A percentile compares a stretch with the other conserved stretches of the same genome.
Evolutionary conservation across 129 eudicot genomes (phyloP).

Genomic region (Tanacetum coccineum): DNA sequence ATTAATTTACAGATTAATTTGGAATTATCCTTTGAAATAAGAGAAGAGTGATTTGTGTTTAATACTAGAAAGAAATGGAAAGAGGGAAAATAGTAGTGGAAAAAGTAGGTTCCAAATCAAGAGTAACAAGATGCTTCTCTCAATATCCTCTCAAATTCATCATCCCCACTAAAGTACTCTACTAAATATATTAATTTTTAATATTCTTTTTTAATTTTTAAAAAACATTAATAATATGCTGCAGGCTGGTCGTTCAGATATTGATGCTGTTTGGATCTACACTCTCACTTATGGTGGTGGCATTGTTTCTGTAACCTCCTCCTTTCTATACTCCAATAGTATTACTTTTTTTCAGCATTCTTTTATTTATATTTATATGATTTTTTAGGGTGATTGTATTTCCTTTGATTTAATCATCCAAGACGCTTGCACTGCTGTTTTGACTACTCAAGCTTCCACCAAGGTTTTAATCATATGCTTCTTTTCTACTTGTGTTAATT

Average conservation of each 20-base stretch:
- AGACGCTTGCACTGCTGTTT: conserved; percentile 86
- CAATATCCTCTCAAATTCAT: conserved; percentile 89
- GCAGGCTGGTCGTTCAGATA: conserved; percentile 69
- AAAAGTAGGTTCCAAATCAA: conserved; percentile 70
- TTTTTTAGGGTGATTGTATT: conserved; percentile 69
- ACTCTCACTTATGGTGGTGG: conserved; percentile 95
- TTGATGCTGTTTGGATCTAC: conserved; percentile 94
- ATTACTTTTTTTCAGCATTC: neutral
- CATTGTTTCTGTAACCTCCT: conserved; percentile 69
- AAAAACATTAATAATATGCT: neutral
- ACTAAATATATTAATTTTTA: neutral
- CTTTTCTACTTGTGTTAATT: conserved; percentile 6
- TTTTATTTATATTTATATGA: neutral
- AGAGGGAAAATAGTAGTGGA: conserved; percentile 65
- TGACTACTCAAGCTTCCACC: conserved; percentile 96
- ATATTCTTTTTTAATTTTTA: neutral
- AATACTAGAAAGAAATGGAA: conserved; percentile 48
- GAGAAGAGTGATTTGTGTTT: too few species aligned
- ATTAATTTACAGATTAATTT: too few species aligned
- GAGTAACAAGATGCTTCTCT: conserved; percentile 71
- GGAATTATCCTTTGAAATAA: too few species aligned
- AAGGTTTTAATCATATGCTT: conserved; percentile 44
- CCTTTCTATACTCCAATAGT: neutral
- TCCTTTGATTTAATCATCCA: conserved; percentile 52
- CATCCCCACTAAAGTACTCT: conserved; percentile 77